Base-by-base conservation (phyloP, 164 flowering plant genomes). In the Piper longum region DNA sequence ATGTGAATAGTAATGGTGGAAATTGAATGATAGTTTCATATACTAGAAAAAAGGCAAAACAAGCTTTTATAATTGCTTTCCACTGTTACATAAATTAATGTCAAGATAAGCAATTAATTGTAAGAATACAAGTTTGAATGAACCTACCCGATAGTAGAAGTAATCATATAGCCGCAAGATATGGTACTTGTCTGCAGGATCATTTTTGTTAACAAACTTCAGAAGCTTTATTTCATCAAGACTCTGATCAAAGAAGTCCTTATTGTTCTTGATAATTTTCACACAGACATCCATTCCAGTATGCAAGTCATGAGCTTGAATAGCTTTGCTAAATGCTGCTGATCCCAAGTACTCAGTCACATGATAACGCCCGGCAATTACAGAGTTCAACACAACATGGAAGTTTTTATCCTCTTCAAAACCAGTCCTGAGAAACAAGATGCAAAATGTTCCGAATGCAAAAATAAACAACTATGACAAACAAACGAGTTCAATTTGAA, bases 161-260 rank as follows among this genome's bases (percentile, higher is more conserved):
- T 88, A 93, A 75, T 93, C 99, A 77, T 93, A 93, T 70, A 93
- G 71, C 17, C 99, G 85, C 61, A 93, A 82, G 67, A 93, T 52
- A 75, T 93, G 99, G 72, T 90, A 87, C 73, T 85, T 93, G 85
- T 93, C 99, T 64, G 69, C 96, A 76, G 99, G 99, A 80, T 93
- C 99, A 73, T 93, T 83, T 81, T 81, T 87, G 83, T 93, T 93
- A 68, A 93, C 89, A 78, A 78, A 87, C 83, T 93, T 93, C 64
- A 93, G 95, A 73, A 95, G 96, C 81, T 95, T 95, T 73, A 95
- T 95, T 77, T 95, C 99, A 74, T 95, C 99, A 73, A 95, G 97
- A 70, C 99, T 93, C 75, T 93, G 99, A 75, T 93, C 99, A 75
- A 93, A 93, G 67, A 93, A 93, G 70, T 93, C 99, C 68, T 93